phyloP scores from a whole-genome alignment of 2,329 filamentous ascomycete species.

The Colletotrichum trifolii region DNA sequence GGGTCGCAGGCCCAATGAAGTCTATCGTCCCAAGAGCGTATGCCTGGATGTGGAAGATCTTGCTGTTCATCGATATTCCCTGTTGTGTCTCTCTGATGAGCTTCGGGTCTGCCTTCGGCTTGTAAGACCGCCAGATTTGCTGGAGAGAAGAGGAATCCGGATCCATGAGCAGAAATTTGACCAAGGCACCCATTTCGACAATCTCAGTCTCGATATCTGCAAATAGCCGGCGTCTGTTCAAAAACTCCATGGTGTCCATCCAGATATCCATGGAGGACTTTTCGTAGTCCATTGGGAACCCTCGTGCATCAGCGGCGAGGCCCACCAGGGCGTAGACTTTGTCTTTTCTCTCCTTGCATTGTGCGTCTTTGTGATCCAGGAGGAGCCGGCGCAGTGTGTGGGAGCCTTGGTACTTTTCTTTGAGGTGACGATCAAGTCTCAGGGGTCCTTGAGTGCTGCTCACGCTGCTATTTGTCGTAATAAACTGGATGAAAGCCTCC shows the following conservation, averaged over 20 bases:
- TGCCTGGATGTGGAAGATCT: background rate
- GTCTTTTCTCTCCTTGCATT: constrained; percentile 44
- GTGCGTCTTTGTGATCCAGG: constrained; percentile 38
- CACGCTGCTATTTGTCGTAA: constrained; percentile 27
- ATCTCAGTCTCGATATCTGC: background rate
- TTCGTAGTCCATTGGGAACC: constrained; percentile 43
- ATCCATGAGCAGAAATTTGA: background rate
- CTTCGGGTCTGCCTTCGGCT: background rate
- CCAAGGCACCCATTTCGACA: background rate
- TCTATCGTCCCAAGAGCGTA: background rate
- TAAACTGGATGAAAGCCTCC: constrained; percentile 37
- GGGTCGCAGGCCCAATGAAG: background rate
- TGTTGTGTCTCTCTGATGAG: background rate
- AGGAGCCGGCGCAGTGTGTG: constrained; percentile 35
- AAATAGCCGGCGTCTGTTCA: constrained; percentile 25
- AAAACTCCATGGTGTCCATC: constrained; percentile 43
- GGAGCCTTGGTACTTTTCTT: background rate
- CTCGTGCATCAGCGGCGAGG: constrained; percentile 40
- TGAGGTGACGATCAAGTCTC: constrained; percentile 23
- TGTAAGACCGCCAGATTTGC: background rate
- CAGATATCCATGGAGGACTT: constrained; percentile 43
- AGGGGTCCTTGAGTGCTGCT: constrained; percentile 26
- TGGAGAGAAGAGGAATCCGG: background rate
- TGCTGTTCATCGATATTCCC: background rate
- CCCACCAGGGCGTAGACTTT: constrained; percentile 46